Conservation (phyloP, 2,329 filamentous ascomycete genomes). For the Calycina herbarum region DNA sequence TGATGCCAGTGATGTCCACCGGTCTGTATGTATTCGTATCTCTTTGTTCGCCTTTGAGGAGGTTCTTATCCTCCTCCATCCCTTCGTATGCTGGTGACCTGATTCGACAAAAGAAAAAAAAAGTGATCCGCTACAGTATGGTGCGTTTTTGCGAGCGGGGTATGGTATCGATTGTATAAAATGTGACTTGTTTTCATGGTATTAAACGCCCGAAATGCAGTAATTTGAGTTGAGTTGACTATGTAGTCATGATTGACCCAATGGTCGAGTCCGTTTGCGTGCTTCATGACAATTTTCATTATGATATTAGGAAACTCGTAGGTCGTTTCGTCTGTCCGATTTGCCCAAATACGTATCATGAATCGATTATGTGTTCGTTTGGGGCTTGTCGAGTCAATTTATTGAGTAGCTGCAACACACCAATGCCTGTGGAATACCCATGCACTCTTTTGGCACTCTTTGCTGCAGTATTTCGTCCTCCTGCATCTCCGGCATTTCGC, state of each 20-base stretch:
- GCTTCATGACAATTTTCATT: slow-evolving; percentile 27
- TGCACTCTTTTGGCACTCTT: slow-evolving; percentile 98
- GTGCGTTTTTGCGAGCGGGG: slow-evolving; percentile 43
- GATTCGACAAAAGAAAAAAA: slow-evolving; percentile 9
- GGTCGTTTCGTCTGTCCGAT: slow-evolving; percentile 11
- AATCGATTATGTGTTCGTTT: slow-evolving; percentile 15
- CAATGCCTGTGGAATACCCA: slow-evolving; percentile 99
- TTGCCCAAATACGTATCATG: neutral
- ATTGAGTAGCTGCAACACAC: slow-evolving; percentile 71
- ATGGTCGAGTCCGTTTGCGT: slow-evolving; percentile 21
- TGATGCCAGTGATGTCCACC: neutral
- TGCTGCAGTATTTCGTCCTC: slow-evolving; percentile 98
- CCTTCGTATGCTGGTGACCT: slow-evolving; percentile 8
- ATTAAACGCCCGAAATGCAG: slow-evolving; percentile 31
- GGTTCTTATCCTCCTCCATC: neutral
- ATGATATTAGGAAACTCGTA: slow-evolving; percentile 32
- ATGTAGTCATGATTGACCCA: slow-evolving; percentile 15
- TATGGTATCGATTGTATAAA: slow-evolving; percentile 27
- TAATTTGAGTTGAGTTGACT: slow-evolving; percentile 24
- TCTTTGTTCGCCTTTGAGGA: neutral
- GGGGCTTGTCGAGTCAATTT: slow-evolving; percentile 1
- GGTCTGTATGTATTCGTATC: neutral
- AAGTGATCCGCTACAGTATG: slow-evolving; percentile 2
- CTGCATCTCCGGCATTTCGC: slow-evolving; percentile 96
- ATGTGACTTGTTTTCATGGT: slow-evolving; percentile 18